These are phyloP conservation scores for Lathyrus sativus DNA, from an alignment of 306 rosid genomes.

Conservation along the genomic window DNA sequence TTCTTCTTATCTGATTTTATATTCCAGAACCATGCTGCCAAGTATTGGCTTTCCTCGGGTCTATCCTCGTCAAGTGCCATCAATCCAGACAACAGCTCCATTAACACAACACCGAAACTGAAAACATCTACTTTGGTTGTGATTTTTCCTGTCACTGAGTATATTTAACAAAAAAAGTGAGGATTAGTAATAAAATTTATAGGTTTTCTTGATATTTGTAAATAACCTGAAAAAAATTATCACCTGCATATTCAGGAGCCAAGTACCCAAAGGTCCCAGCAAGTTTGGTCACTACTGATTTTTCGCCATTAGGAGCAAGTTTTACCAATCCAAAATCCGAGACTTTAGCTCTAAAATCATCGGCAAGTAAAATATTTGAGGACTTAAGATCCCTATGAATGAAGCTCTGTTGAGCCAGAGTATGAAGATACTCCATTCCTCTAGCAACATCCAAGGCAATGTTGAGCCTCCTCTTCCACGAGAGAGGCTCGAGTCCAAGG, in stretches of 20 bases:
- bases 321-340: conserved; percentile 98
- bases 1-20: conserved; percentile 84
- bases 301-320: conserved; percentile 92
- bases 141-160: conserved; percentile 95
- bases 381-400: conserved; percentile 98
- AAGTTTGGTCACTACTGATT: conserved; percentile 83
- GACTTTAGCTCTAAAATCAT: conserved; percentile 85
- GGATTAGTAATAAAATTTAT: conserved; percentile 32
- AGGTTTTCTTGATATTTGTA: too few species aligned
- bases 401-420: conserved; percentile 91
- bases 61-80: conserved; percentile 91
- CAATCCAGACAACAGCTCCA: conserved; percentile 92
- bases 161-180: conserved; percentile 29
- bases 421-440: conserved; percentile 97
- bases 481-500: conserved; percentile 73
- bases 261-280: conserved; percentile 98
- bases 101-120: conserved; percentile 96
- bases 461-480: conserved; percentile 95
- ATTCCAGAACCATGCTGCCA: conserved; percentile 96
- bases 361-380: conserved; percentile 87
- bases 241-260: conserved; percentile 99
- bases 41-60: conserved; percentile 88
- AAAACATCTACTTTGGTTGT: conserved; percentile 97
- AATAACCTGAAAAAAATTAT: conserved; percentile 6
- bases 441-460: conserved; percentile 97